Base-by-base conservation (phyloP, 1,284 basidiomycete genomes). In the Takashimella tepidaria region DNA sequence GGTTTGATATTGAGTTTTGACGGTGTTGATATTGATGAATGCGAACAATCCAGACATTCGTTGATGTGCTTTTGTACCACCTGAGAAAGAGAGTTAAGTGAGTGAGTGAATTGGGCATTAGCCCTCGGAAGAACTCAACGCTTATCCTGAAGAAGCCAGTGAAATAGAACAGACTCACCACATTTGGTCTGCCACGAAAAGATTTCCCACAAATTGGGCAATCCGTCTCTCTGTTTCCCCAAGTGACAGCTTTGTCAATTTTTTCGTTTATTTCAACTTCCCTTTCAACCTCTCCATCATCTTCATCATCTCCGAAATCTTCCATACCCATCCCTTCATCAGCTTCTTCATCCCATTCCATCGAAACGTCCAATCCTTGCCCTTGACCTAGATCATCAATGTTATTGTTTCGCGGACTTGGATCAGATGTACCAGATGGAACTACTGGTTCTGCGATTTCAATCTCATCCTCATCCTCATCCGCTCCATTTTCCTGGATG, bases 291-390 rank as follows among this genome's bases (percentile, higher is more conserved):
- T 60, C 61, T 8, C 63, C 63, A 16, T 66, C 66, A 5, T 59
- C 67, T 5, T 52, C 56, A 8, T 46, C 57, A 21, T 67, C 62
- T 8, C 61, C 62, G n/a, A 58, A 60, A 55, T 70, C 67, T n/a
- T 73, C 73, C 72, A 74, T 71, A 0, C 72, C 73, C 68, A 74
- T 73, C 1, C 70, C 72, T 54, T 73, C 71, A 47, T 73, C 72
- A 46, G 69, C 64, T 11, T 66, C 69, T 51, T 73, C 72, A 43
- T 67, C 64, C 69, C 71, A 72, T n/a, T 66, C 69, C 55, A 61
- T 54, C 40, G 52, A 50, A 11, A 57, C 40, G 47, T 56, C 58
- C 46, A 59, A 40, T 46, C 42, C 46, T 11, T 16, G 22, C 11
- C 41, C 47, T 10, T 16, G 4, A 22, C 31, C 47, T 53, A 13